Evolutionary conservation across 2,329 filamentous ascomycete genomes (phyloP), one percentile per base, ranked within the genome.

Genomic region (Cordyceps cicadae): DNA sequence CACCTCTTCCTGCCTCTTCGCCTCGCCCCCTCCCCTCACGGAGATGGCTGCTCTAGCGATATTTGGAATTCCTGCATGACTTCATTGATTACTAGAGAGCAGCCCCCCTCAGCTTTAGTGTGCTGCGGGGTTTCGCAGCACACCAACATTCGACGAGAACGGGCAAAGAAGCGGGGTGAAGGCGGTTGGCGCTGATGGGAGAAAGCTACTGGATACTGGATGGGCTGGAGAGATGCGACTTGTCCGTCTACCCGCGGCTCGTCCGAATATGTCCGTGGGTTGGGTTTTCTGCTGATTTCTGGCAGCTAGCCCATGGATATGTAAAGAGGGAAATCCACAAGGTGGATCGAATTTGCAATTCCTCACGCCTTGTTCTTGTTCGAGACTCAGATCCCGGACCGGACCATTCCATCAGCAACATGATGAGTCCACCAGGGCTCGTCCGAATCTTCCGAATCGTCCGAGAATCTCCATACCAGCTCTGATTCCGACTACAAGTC

Each of bases 21-120:
- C 51, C 24, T 24, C n/a, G n/a, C n/a, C n/a, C 4, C 24, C 2
- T 4, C 37, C 21, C 29, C 14, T 53, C 11, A 19, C 26, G 17
- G 8, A 53, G 8, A 12, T 41, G 14, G 8, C 29, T 8, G 34
- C 8, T 7, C 8, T 19, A 39, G 8, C 24, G 17, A 6, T n/a
- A 59, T 56, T 56, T 56, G 54, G 54, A 56, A 56, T 56, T 48
- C 11, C 19, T 21, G 15, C 24, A 50, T 50, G 54, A 50, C 54
- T 50, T 49, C 15, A 57, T 50, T n/a, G 54, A 29, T 57, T 57
- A 39, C 11, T 19, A 46, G 26, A 15, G 14, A 9, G 11, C 15
- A n/a, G n/a, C 11, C 12, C 12, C 12, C 32, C 19, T 24, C 24
- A n/a, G 9, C 24, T 43, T 17, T 45, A 46, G 39, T 55, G 41